These are phyloP conservation scores for Xylariomycetidae sp. DNA, from an alignment of 2,329 filamentous ascomycete genomes.

Conservation along the genomic window DNA sequence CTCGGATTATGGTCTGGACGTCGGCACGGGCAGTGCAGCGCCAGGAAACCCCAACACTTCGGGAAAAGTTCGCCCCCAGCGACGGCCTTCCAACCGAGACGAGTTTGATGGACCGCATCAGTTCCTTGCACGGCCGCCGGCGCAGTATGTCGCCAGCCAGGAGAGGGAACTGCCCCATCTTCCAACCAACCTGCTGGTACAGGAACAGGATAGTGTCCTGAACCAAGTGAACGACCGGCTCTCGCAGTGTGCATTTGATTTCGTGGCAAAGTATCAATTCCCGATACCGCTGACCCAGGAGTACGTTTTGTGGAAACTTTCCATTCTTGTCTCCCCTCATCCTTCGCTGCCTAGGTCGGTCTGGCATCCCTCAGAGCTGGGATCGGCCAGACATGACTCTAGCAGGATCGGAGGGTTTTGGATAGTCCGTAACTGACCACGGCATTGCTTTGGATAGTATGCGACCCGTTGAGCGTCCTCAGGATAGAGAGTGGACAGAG, in stretches of 20 bases:
- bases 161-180: slow-evolving; percentile 76
- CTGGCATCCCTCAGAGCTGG: too few relatives aligned
- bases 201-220: slow-evolving; percentile 79
- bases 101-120: slow-evolving; percentile 87
- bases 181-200: slow-evolving; percentile 73
- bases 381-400: too few relatives aligned
- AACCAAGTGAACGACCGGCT: slow-evolving; percentile 77
- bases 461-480: slow-evolving; percentile 46
- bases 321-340: not conserved
- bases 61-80: slow-evolving; percentile 49
- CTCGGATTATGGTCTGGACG: slow-evolving; percentile 56
- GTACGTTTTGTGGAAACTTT: slow-evolving; percentile 6
- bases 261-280: slow-evolving; percentile 87
- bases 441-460: slow-evolving; percentile 46
- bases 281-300: slow-evolving; percentile 78
- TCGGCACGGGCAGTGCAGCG: slow-evolving; percentile 34
- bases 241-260: slow-evolving; percentile 82
- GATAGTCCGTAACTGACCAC: too few relatives aligned
- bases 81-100: slow-evolving; percentile 73
- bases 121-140: slow-evolving; percentile 66
- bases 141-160: slow-evolving; percentile 66
- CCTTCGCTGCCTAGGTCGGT: too few relatives aligned
- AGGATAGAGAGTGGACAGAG: slow-evolving; percentile 69
- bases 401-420: too few relatives aligned
- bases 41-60: slow-evolving; percentile 33